These are phyloP conservation scores for Clavaria fumosa DNA, from an alignment of 768 basidiomycete species.

Conservation along the genomic window DNA sequence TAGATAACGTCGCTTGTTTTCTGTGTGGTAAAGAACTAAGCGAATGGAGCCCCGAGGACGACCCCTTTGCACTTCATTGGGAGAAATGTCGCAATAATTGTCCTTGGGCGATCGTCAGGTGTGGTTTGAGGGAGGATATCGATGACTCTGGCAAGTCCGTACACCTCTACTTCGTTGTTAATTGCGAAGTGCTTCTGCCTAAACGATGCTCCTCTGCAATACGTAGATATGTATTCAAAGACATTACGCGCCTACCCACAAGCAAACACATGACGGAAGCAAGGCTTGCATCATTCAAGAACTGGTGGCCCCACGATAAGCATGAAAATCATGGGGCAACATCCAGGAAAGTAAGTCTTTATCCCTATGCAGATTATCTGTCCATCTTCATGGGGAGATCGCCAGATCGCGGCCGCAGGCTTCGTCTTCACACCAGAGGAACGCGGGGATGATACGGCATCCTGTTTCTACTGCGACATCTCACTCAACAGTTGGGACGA, in stretches of 20 bases:
- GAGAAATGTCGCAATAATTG: constrained; percentile 48
- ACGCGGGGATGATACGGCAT: constrained; percentile 60
- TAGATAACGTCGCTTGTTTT: constrained; percentile 72
- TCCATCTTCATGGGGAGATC: no score
- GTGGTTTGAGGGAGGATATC: constrained; percentile 45
- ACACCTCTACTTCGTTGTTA: constrained; percentile 3
- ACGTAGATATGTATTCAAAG: constrained; percentile 40
- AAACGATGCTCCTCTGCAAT: constrained; percentile 1
- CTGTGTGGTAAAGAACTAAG: constrained; percentile 68
- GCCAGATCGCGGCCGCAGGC: constrained; percentile 78
- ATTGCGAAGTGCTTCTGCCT: no score
- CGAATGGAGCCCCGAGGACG: constrained; percentile 76
- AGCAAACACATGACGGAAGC: constrained; percentile 59
- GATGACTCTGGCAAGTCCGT: constrained; percentile 41
- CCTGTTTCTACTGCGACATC: constrained; percentile 74
- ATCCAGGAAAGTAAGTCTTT: constrained; percentile 43
- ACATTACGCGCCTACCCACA: constrained; percentile 48
- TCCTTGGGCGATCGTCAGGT: constrained; percentile 71
- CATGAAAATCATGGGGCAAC: constrained; percentile 48
- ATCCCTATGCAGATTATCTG: not conserved
- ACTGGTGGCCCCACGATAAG: constrained; percentile 44
- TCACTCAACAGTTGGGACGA: constrained; percentile 77
- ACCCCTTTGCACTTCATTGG: constrained; percentile 76
- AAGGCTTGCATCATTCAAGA: constrained; percentile 47
- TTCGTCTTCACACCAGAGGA: constrained; percentile 66